phyloP scores from a whole-genome alignment of 2,329 filamentous ascomycete genomes.

The Aspergillus quadricinctus region DNA sequence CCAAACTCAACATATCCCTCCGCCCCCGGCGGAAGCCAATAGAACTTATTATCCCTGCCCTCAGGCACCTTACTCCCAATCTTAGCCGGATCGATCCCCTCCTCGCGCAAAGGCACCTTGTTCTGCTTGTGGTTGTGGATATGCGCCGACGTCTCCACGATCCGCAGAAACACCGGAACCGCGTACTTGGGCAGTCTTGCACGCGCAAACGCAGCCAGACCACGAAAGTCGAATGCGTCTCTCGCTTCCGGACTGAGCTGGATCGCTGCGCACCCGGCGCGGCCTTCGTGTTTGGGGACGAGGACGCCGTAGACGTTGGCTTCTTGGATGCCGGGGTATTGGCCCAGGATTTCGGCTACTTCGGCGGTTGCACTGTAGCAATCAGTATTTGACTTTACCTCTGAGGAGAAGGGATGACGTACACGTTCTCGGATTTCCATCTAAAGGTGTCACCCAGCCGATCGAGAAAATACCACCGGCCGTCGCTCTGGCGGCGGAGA shows the following conservation, averaged over 20 bases:
- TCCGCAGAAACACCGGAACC: conserved; percentile 67
- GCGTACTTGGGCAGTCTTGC: conserved; percentile 66
- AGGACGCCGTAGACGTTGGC: conserved; percentile 67
- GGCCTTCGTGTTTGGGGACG: conserved; percentile 63
- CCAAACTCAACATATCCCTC: conserved; percentile 58
- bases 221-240: conserved; percentile 55
- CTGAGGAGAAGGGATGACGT: conserved; percentile 6
- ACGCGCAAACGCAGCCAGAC: conserved; percentile 55
- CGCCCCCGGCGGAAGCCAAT: conserved; percentile 48
- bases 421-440: conserved; percentile 69
- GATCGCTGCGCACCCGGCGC: conserved; percentile 59
- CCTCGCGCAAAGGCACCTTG: conserved; percentile 64
- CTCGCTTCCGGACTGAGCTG: conserved; percentile 51
- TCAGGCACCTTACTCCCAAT: conserved; percentile 42
- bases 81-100: conserved; percentile 58
- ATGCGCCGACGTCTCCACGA: conserved; percentile 47
- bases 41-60: conserved; percentile 43
- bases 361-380: conserved; percentile 51
- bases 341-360: conserved; percentile 60
- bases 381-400: neutral
- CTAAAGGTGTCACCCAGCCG: conserved; percentile 69
- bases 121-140: conserved; percentile 74
- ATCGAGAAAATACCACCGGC: conserved; percentile 67
- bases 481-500: conserved; percentile 57
- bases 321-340: conserved; percentile 56